Evolutionary conservation across 192 early-diverging fungal genomes (phyloP).

Genomic region (Chytriomyces confervae): DNA sequence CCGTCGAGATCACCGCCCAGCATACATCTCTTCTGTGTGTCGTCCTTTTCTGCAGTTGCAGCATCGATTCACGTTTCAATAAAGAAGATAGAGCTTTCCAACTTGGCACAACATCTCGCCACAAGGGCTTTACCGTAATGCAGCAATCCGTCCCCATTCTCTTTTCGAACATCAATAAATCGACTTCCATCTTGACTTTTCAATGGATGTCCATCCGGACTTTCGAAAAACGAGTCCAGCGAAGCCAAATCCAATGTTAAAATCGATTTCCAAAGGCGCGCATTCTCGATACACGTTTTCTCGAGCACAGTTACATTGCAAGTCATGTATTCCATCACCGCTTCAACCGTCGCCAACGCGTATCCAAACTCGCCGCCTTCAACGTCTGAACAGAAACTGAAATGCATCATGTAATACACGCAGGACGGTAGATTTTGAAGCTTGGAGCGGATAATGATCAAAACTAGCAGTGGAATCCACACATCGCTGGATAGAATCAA

Average conservation of each 20-base stretch:
- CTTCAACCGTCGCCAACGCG: constrained; percentile 43
- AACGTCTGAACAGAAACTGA: constrained; percentile 45
- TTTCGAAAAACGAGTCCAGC: not conserved
- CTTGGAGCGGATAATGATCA: constrained; percentile 42
- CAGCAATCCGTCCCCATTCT: constrained; percentile 25
- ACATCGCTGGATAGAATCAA: constrained; percentile 36
- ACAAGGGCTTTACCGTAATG: not conserved
- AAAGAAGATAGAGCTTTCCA: too few relatives aligned
- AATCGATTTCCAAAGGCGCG: constrained; percentile 13
- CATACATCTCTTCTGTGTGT: too few relatives aligned
- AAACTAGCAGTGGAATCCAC: constrained; percentile 43
- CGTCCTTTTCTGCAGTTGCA: too few relatives aligned
- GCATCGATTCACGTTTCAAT: too few relatives aligned
- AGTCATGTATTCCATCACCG: constrained; percentile 32
- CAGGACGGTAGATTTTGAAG: constrained; percentile 44
- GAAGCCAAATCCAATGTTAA: constrained; percentile 1
- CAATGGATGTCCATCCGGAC: not conserved
- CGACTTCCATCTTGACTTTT: not conserved
- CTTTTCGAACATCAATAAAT: constrained; percentile 18
- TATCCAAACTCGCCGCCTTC: constrained; percentile 41
- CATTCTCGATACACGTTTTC: constrained; percentile 19
- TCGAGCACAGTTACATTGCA: not conserved
- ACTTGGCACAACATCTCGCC: too few relatives aligned
- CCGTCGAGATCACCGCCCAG: too few relatives aligned
- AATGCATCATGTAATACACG: constrained; percentile 46